Conservation (phyloP, 768 basidiomycete genomes). For the Symmetrospora coprosmae region DNA sequence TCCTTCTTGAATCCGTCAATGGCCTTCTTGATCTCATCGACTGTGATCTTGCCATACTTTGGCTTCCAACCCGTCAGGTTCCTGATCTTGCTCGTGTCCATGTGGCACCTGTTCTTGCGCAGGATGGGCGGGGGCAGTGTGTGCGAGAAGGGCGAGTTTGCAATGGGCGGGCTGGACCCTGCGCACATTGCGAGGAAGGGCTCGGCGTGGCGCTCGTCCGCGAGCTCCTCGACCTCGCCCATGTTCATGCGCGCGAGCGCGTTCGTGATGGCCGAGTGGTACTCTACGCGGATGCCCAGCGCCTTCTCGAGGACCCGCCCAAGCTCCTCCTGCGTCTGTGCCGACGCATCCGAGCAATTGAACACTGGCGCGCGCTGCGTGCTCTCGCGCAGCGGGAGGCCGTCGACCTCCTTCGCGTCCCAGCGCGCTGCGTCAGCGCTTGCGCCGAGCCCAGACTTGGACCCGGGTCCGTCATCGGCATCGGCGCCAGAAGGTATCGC, state of each 20-base stretch:
- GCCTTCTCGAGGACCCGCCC: slow-evolving; percentile 21
- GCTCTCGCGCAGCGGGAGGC: slow-evolving; percentile 18
- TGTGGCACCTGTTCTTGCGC: slow-evolving; percentile 21
- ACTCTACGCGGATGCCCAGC: slow-evolving; percentile 27
- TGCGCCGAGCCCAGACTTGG: background rate
- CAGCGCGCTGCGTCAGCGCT: background rate
- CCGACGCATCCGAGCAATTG: slow-evolving; percentile 24
- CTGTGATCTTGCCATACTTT: background rate
- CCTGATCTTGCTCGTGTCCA: slow-evolving; percentile 13
- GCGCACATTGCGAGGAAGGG: slow-evolving; percentile 25
- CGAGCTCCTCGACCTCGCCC: slow-evolving; percentile 25
- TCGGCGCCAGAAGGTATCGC: background rate
- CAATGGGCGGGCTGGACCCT: slow-evolving; percentile 24
- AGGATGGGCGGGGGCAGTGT: slow-evolving; percentile 13
- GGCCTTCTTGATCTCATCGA: slow-evolving; percentile 6
- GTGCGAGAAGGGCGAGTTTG: slow-evolving; percentile 26
- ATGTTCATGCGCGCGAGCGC: slow-evolving; percentile 29
- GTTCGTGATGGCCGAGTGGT: slow-evolving; percentile 23
- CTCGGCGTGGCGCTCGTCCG: slow-evolving; percentile 25
- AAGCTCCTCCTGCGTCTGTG: slow-evolving; percentile 24
- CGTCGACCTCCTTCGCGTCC: background rate
- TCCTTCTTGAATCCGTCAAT: slow-evolving; percentile 25
- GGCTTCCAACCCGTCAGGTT: slow-evolving; percentile 25
- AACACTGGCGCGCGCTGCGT: slow-evolving; percentile 21
- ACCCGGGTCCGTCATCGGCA: no score